These are phyloP conservation scores for Porcisia deanei DNA, from an alignment of 208 protist genomes.

Conservation along the genomic window DNA sequence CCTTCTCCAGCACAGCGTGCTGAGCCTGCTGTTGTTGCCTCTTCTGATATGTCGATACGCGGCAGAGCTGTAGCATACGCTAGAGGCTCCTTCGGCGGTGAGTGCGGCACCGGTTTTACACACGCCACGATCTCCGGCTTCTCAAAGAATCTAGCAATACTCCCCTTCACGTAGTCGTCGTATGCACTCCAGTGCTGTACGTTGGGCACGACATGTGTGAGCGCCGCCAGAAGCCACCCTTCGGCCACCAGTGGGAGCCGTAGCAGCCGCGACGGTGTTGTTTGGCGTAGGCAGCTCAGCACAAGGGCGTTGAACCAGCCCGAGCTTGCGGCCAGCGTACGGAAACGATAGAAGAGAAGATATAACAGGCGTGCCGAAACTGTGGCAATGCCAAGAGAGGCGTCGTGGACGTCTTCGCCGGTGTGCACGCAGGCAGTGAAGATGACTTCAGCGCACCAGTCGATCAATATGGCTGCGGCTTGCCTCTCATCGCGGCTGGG, in stretches of 20 bases:
- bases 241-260: not conserved
- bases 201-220: not conserved
- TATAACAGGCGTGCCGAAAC: slow-evolving; percentile 16
- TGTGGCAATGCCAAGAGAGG: not conserved
- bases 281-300: not conserved
- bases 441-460: slow-evolving; percentile 28
- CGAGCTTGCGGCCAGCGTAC: slow-evolving; percentile 2
- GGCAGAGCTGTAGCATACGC: not conserved
- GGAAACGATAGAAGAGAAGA: slow-evolving; percentile 7
- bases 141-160: not conserved
- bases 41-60: not conserved
- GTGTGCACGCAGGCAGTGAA: not conserved
- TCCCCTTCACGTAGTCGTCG: not conserved
- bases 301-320: slow-evolving; percentile 1
- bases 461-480: slow-evolving; percentile 29
- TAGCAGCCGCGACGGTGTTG: not conserved
- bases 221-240: slow-evolving; percentile 12
- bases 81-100: slow-evolving; percentile 1
- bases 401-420: not conserved
- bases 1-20: not conserved
- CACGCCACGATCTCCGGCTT: not conserved
- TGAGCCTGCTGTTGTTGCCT: not conserved
- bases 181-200: not conserved
- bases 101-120: not conserved
- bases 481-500: slow-evolving; percentile 4